Evolutionary conservation across 2,329 filamentous ascomycete species (phyloP).

Genomic region (Aspergillus intermedius): DNA sequence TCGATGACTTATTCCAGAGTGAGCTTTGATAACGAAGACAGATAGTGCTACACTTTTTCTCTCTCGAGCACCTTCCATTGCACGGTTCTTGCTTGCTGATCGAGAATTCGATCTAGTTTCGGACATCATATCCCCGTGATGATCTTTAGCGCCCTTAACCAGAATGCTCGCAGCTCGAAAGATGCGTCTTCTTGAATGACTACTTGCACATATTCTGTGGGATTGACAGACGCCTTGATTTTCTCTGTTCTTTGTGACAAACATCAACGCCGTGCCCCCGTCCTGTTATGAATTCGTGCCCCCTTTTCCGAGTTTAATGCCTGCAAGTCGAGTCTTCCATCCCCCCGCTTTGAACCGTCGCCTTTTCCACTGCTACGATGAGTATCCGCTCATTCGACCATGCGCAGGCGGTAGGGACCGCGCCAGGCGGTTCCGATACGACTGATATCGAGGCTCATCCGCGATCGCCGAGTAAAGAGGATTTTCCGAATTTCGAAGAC

Average conservation of each 20-base stretch:
- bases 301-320: background rate
- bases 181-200: too few species aligned
- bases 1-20: too few species aligned
- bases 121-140: too few species aligned
- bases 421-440: slow-evolving; percentile 14
- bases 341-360: background rate
- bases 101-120: too few species aligned
- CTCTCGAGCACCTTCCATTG: too few species aligned
- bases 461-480: slow-evolving; percentile 12
- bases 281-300: background rate
- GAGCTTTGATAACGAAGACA: too few species aligned
- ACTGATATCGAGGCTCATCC: slow-evolving; percentile 34
- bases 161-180: too few species aligned
- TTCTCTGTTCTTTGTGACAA: background rate
- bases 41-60: too few species aligned
- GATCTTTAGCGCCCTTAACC: too few species aligned
- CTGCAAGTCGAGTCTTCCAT: background rate
- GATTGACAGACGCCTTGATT: background rate
- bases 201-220: background rate
- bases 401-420: slow-evolving; percentile 14
- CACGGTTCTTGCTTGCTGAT: too few species aligned
- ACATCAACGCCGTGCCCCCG: background rate
- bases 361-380: slow-evolving; percentile 16
- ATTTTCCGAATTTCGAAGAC: slow-evolving; percentile 15
- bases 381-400: slow-evolving; percentile 29